Percentiles rank a stretch among this genome's conserved stretches.
Evolutionary conservation across 331 rosid genomes (phyloP).

Genomic region (Malus hybrid): DNA sequence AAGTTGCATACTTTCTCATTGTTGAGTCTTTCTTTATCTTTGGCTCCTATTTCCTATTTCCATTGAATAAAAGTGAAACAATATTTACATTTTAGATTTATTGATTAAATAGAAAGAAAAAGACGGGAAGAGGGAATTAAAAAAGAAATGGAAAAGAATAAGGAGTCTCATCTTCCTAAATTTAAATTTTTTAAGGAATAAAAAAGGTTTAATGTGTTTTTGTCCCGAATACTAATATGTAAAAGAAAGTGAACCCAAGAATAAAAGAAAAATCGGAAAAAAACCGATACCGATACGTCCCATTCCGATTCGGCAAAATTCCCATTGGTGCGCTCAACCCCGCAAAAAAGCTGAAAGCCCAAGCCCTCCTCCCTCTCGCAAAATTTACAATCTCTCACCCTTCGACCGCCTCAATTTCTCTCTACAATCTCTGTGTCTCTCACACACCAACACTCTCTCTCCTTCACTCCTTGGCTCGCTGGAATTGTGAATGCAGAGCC

Average conservation of each 20-base stretch:
- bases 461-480: conserved; percentile 11
- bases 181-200: no score
- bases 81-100: not conserved
- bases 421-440: not conserved
- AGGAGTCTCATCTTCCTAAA: not conserved
- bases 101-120: not conserved
- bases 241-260: not conserved
- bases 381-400: conserved; percentile 8
- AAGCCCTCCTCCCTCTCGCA: not conserved
- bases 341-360: conserved; percentile 2
- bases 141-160: not conserved
- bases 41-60: not conserved
- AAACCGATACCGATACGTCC: conserved; percentile 14
- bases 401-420: conserved; percentile 27
- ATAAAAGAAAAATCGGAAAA: not conserved
- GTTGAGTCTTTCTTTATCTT: no score
- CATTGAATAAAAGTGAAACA: not conserved
- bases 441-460: not conserved
- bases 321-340: not conserved
- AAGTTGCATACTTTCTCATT: no score
- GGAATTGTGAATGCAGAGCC: conserved; percentile 21
- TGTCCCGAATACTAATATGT: not conserved
- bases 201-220: not conserved
- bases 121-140: not conserved
- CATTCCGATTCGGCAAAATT: not conserved